Base-by-base conservation (phyloP, 169 alveolate genomes). In the Eimeria necatrix region DNA sequence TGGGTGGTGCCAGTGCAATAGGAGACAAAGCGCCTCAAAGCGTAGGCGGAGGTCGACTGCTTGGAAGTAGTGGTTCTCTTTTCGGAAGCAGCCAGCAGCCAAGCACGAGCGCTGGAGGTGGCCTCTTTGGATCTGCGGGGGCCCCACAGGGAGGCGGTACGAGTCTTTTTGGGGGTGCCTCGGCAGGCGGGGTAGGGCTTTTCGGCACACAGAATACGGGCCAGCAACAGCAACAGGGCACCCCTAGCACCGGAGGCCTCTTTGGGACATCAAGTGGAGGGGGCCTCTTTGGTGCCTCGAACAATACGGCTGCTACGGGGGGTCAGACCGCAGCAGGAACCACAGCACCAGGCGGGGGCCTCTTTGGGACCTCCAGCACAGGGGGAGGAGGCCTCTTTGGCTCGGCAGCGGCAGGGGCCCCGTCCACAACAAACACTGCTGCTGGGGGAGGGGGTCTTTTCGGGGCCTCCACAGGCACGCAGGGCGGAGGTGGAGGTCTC, bases 221-320 rank as follows among this genome's bases (percentile, higher is more conserved):
- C 48, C 87, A 78, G 87, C 91, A 81, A 73, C 91, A 81, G 60
- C 89, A 80, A 70, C 89, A 80, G 91, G 74, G 53, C 24, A 22
- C 74, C 91, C 73, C 74, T 81, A 52, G 56, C 48, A 52, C 91
- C 3, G 91, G 73, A 53, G 91, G 89, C n/a, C 71, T 80, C 16
- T 80, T 80, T 16, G 89, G 71, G 71, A 49, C 89, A n/a, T 32
- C 85, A 0, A 51, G 59, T 49, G 51, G 71, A 0, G 89, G 89
- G 71, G 70, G 89, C 53, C 70, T 80, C 71, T 80, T 80, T 49
- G 89, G 89, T 4, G 71, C 89, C 18, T 18, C 89, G 41, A 80
- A 26, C 59, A 68, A 71, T 41, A 0, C 64, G 22, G 64, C 56
- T 16, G 61, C 12, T 12, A 18, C 32, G 26, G 87, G 87, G 32